Percentiles rank a stretch among this genome's conserved stretches.
phyloP scores from a whole-genome alignment of 768 basidiomycete genomes.

The Tephrocybe sp. region DNA sequence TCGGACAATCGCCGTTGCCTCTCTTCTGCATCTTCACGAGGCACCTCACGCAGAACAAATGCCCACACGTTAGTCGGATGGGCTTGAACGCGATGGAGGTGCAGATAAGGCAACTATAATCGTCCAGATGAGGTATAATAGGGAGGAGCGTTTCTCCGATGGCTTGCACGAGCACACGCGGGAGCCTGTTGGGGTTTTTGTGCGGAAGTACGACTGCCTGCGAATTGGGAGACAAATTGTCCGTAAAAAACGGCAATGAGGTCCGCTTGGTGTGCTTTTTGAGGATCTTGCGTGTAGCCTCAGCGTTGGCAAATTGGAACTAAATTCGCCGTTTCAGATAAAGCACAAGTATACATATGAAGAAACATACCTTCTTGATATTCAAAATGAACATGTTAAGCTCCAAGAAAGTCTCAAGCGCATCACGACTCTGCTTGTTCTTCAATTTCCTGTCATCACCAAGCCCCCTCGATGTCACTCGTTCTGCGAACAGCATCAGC shows the following conservation, averaged over 20 bases:
- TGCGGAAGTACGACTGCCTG: slow-evolving; percentile 16
- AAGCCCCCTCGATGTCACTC: slow-evolving; percentile 54
- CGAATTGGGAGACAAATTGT: slow-evolving; percentile 9
- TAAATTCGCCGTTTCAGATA: slow-evolving; percentile 69
- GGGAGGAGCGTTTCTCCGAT: slow-evolving; percentile 82
- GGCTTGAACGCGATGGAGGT: slow-evolving; percentile 91
- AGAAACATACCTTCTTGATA: slow-evolving; percentile 65
- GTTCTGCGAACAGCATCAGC: slow-evolving; percentile 59
- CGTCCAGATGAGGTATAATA: slow-evolving; percentile 73
- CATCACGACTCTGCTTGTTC: slow-evolving; percentile 51
- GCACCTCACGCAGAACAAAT: slow-evolving; percentile 77
- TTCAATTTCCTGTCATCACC: slow-evolving; percentile 53
- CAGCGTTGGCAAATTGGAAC: too few relatives aligned
- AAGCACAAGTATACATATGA: too few relatives aligned
- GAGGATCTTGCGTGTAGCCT: too few relatives aligned
- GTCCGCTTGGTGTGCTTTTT: too few relatives aligned
- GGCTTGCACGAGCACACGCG: slow-evolving; percentile 65
- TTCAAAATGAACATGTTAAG: slow-evolving; percentile 79
- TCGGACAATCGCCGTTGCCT: slow-evolving; percentile 71
- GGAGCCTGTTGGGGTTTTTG: slow-evolving; percentile 20
- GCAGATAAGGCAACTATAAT: slow-evolving; percentile 88
- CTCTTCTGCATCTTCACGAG: slow-evolving; percentile 91
- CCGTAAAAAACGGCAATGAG: too few relatives aligned
- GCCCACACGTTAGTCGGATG: slow-evolving; percentile 75
- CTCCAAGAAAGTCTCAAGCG: slow-evolving; percentile 67